A percentile compares a stretch with the other conserved stretches of the same genome.
Evolutionary conservation across 768 basidiomycete species (phyloP).

Genomic region (Lenzites betulinus): DNA sequence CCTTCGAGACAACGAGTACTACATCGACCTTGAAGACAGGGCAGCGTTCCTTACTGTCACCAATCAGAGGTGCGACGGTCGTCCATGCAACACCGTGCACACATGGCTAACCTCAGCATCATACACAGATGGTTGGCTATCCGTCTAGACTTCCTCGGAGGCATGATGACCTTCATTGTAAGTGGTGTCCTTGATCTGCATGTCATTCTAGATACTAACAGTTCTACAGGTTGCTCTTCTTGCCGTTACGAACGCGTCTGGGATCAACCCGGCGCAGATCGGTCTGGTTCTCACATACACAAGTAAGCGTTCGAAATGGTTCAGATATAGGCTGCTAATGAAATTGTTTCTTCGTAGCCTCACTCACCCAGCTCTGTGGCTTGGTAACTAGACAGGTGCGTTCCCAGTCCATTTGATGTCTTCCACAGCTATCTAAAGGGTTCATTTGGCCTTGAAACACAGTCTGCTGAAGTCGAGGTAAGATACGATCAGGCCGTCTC

Average conservation of each 20-base stretch:
- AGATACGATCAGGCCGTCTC: conserved; percentile 10
- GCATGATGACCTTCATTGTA: conserved; percentile 56
- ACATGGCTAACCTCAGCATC: background rate
- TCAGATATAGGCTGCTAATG: too few relatives aligned
- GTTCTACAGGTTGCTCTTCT: conserved; percentile 63
- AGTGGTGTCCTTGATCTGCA: conserved; percentile 15
- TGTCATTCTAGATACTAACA: conserved; percentile 3
- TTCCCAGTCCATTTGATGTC: background rate
- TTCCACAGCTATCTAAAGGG: background rate
- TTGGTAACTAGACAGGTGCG: conserved; percentile 52
- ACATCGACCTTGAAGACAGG: conserved; percentile 74
- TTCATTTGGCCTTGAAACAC: background rate
- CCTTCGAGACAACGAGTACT: conserved; percentile 60
- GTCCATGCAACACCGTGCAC: background rate
- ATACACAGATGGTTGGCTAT: conserved; percentile 63
- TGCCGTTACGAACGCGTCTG: conserved; percentile 54
- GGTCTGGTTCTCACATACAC: conserved; percentile 74
- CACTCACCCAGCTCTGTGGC: conserved; percentile 53
- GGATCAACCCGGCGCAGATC: conserved; percentile 65
- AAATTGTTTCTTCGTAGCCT: conserved; percentile 34
- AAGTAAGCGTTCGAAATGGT: conserved; percentile 36
- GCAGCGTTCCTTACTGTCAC: conserved; percentile 66
- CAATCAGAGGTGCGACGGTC: conserved; percentile 54
- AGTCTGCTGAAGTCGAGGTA: conserved; percentile 65
- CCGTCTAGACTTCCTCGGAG: conserved; percentile 70